A percentile compares a stretch with the other conserved stretches of the same genome.
phyloP scores from a whole-genome alignment of 805 yeast genomes.

The Cyberlindnera euphorbiae region DNA sequence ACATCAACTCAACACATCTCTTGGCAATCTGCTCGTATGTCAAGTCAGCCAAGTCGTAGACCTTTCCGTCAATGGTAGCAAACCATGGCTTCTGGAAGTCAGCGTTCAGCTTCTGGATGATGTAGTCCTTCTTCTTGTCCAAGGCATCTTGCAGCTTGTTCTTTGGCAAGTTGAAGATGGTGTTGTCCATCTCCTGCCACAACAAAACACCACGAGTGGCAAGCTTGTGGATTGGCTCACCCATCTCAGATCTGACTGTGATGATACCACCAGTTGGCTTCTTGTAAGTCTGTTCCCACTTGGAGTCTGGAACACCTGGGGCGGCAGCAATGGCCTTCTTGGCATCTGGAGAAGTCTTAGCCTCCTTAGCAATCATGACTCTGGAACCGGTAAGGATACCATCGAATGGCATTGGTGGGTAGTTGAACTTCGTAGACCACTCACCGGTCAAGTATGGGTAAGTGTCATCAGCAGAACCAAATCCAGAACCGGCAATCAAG shows the following conservation, averaged over 20 bases:
- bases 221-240: constrained; percentile 98
- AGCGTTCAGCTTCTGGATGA: constrained; percentile 79
- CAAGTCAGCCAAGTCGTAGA: constrained; percentile 91
- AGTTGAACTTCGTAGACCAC: constrained; percentile 84
- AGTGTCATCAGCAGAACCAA: constrained; percentile 95
- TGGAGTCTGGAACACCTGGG: constrained; percentile 79
- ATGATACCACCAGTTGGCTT: constrained; percentile 95
- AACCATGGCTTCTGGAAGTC: constrained; percentile 99
- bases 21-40: constrained; percentile 87
- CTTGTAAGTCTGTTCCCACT: constrained; percentile 95
- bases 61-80: constrained; percentile 65
- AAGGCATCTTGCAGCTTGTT: constrained; percentile 78
- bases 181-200: constrained; percentile 97
- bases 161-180: constrained; percentile 88
- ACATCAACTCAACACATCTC: constrained; percentile 85
- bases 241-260: constrained; percentile 98
- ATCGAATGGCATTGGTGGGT: constrained; percentile 99
- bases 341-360: constrained; percentile 89
- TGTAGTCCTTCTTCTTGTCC: constrained; percentile 77
- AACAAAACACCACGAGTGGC: constrained; percentile 97
- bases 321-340: constrained; percentile 87
- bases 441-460: constrained; percentile 97
- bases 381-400: constrained; percentile 95
- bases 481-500: constrained; percentile 96
- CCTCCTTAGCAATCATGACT: constrained; percentile 96